Base-by-base conservation (phyloP, 1,284 basidiomycete species). In the Ustilago sp. region DNA sequence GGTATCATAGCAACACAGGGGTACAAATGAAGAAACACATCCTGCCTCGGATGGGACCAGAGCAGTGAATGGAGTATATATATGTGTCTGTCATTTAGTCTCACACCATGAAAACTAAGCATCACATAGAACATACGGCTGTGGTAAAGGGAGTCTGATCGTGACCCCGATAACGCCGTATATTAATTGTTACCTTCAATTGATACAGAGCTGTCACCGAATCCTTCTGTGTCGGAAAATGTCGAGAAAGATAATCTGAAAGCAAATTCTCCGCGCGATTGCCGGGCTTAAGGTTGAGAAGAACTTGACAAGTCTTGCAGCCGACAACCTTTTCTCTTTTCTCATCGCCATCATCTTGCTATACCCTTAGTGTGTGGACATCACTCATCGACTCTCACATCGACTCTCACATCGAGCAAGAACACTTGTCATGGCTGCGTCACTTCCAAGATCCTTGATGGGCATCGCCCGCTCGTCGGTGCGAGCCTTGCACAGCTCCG, bases 381-480 rank as follows among this genome's bases (percentile, higher is more conserved):
- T 19, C n/a, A n/a, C 17, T 45, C 17, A 19, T 19, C 43, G 43
- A 8, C 43, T 19, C n/a, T 8, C 43, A 38, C 17, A 19, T 19
- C 43, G 43, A 8, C 43, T 19, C n/a, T 8, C 43, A 38, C 43
- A 28, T 28, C 13, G n/a, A 31, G n/a, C 50, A 13, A 34, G 11
- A 28, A 12, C 12, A 32, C 17, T 36, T 39, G 47, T 23, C 12
- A 75, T 75, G 73, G 56, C 68, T 23, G 59, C 63, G 8, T n/a
- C 54, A 15, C 60, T 75, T 31, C 41, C 65, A 8, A 54, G 65
- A 17, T 62, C 68, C 4, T 53, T 76, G n/a, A 56, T 54, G 8
- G 59, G 68, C 13, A n/a, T 67, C 28, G 63, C 65, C 19, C 68
- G 74, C 8, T 56, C 74, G 2, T 68, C 68, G 23, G 52, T 71